Conservation (phyloP, 225 moss, liverwort and hornwort genomes). For the Takakia lepidozioides region DNA sequence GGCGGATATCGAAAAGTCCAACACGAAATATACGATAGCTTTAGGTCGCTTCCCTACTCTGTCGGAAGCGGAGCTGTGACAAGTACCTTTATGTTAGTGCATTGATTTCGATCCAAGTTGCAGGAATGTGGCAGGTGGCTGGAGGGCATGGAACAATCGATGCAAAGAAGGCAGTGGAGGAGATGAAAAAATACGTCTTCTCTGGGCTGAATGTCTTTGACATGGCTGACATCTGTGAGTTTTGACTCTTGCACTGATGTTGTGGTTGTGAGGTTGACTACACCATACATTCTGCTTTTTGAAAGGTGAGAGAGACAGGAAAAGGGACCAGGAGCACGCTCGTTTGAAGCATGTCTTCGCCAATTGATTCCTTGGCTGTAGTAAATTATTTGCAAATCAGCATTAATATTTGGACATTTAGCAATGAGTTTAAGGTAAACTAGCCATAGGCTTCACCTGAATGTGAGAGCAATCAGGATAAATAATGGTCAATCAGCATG, state of each 20-base stretch:
- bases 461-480: too few relatives aligned
- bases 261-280: too few relatives aligned
- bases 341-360: too few relatives aligned
- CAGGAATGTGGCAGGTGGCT: slow-evolving; percentile 63
- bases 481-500: too few relatives aligned
- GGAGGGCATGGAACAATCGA: slow-evolving; percentile 51
- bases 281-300: too few relatives aligned
- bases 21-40: background rate
- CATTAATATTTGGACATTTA: background rate
- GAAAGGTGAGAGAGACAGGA: background rate
- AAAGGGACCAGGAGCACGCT: slow-evolving; percentile 1
- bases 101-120: slow-evolving; percentile 2
- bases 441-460: too few relatives aligned
- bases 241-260: too few relatives aligned
- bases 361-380: too few relatives aligned
- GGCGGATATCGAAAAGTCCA: too few relatives aligned
- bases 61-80: background rate
- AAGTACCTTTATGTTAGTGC: background rate
- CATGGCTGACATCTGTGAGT: slow-evolving; percentile 58
- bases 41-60: background rate
- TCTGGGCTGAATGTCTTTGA: slow-evolving; percentile 50
- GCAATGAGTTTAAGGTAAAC: too few relatives aligned
- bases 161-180: slow-evolving; percentile 36
- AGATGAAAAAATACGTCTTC: slow-evolving; percentile 47
- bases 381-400: too few relatives aligned